Evolutionary conservation across 1,284 basidiomycete species (phyloP), one percentile per base, ranked within the genome.

Genomic region (Apiotrichum montevideense): DNA sequence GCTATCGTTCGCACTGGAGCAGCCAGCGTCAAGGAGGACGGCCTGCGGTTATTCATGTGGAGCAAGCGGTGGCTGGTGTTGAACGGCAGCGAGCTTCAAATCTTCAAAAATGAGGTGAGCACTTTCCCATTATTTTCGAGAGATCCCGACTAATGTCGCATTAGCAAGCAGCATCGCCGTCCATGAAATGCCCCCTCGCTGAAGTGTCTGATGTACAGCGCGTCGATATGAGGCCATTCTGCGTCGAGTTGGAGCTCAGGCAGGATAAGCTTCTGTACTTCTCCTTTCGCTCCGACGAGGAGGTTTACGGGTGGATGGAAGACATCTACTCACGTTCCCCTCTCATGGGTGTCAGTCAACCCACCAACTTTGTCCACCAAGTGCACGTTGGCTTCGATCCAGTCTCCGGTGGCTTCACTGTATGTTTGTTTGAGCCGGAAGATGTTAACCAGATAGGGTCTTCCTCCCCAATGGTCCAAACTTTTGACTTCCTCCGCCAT

Each of bases 341-440:
- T 0, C 80, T 95, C 48, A 90, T 92, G 85, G 92, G 93, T 41
- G 90, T 95, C 29, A 88, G 87, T 69, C 87, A 88, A 64, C 95
- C 95, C 0, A 97, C 92, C 14, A 94, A 98, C 77, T 98, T 98
- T 72, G 91, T 96, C 1, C 95, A 98, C 79, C 91, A 96, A 74
- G 92, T 98, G 3, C 95, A 98, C 75, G 95, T 98, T 59, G 94
- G 94, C 6, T 98, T 96, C 68, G 95, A 98, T 76, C 90, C 93
- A 0, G 82, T 91, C 47, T 88, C 88, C 41, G 94, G 95, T 13
- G 91, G 87, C 6, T 97, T 97, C 75, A 97, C 92, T 6, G 89
- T 89, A 69, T 66, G 84, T 70, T 33, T 39, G 37, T 29, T 29
- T 29, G 29, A 29, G 13, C 29, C 14, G 59, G 33, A 40, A 10